Conservation (phyloP, 768 basidiomycete genomes). For the Nidularia pulvinata region DNA sequence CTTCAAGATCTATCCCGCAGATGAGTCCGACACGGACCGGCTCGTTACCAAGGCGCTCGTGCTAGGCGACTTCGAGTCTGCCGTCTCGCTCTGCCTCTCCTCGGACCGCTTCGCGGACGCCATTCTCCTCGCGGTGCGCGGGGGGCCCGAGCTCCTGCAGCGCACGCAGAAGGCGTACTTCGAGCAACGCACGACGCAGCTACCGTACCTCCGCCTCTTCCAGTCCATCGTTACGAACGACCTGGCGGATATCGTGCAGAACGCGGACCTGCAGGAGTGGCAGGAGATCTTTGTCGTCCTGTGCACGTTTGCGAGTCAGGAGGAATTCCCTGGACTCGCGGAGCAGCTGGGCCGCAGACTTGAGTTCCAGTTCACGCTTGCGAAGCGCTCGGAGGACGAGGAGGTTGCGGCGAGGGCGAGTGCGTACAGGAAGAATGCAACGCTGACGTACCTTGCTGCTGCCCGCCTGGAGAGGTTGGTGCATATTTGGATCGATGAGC, state of each 20-base stretch:
- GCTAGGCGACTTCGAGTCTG: conserved; percentile 92
- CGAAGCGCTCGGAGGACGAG: conserved; percentile 45
- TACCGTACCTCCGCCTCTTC: conserved; percentile 92
- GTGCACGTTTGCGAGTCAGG: conserved; percentile 87
- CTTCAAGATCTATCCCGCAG: conserved; percentile 88
- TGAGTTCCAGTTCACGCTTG: conserved; percentile 78
- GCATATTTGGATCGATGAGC: conserved; percentile 90
- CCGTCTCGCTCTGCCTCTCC: conserved; percentile 89
- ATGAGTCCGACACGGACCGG: conserved; percentile 86
- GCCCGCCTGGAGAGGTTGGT: conserved; percentile 85
- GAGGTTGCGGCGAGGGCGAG: conserved; percentile 38
- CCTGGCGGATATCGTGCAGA: conserved; percentile 92
- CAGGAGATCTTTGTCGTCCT: conserved; percentile 95
- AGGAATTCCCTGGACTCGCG: conserved; percentile 85
- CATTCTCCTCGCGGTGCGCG: conserved; percentile 89
- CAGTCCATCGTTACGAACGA: conserved; percentile 94
- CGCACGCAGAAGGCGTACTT: conserved; percentile 95
- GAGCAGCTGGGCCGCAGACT: conserved; percentile 92
- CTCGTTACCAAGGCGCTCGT: conserved; percentile 93
- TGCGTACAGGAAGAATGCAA: conserved; percentile 82
- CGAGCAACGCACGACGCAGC: conserved; percentile 68
- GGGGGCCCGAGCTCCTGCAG: conserved; percentile 83
- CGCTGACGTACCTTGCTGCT: conserved; percentile 91
- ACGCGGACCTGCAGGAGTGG: conserved; percentile 95
- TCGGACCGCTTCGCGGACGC: conserved; percentile 93